These are phyloP conservation scores for Seiridium unicorne DNA, from an alignment of 2,329 filamentous ascomycete species.

Conservation along the genomic window DNA sequence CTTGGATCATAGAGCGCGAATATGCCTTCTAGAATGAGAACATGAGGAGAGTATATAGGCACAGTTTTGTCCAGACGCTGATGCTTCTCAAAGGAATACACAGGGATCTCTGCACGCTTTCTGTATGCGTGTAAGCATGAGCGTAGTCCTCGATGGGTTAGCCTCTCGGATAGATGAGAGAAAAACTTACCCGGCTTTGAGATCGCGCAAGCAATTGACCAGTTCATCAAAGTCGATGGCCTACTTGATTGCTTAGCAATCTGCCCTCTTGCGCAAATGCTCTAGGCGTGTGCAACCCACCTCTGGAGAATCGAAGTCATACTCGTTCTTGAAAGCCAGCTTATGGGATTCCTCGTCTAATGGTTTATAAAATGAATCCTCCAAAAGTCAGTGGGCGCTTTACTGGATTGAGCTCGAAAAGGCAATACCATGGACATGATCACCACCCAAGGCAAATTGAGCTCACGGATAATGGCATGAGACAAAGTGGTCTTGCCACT, in stretches of 20 bases:
- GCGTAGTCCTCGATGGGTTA: too few species aligned
- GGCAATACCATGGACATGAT: constrained; percentile 86
- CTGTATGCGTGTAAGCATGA: constrained; percentile 37
- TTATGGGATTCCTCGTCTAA: constrained; percentile 75
- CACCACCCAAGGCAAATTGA: constrained; percentile 96
- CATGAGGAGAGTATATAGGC: constrained; percentile 92
- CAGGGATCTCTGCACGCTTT: constrained; percentile 84
- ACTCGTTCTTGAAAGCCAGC: constrained; percentile 84
- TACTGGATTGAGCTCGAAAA: not conserved
- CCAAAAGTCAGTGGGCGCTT: not conserved
- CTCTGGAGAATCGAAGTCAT: constrained; percentile 91
- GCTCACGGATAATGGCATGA: constrained; percentile 81
- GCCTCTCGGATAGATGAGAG: not conserved
- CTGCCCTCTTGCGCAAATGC: not conserved
- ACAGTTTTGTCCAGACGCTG: constrained; percentile 76
- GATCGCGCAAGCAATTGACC: constrained; percentile 73
- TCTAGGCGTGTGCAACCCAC: constrained; percentile 30
- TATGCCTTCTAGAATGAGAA: constrained; percentile 92
- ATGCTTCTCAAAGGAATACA: constrained; percentile 95
- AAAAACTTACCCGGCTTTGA: constrained; percentile 79
- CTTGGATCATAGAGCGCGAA: constrained; percentile 88
- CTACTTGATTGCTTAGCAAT: constrained; percentile 29
- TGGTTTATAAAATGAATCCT: constrained; percentile 98
- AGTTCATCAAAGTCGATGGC: constrained; percentile 93
- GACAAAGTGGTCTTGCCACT: constrained; percentile 95